Evolutionary conservation across 495 filamentous ascomycete genomes (phyloP), one percentile per base, ranked within the genome.

Genomic region (Penicillium nucicola): DNA sequence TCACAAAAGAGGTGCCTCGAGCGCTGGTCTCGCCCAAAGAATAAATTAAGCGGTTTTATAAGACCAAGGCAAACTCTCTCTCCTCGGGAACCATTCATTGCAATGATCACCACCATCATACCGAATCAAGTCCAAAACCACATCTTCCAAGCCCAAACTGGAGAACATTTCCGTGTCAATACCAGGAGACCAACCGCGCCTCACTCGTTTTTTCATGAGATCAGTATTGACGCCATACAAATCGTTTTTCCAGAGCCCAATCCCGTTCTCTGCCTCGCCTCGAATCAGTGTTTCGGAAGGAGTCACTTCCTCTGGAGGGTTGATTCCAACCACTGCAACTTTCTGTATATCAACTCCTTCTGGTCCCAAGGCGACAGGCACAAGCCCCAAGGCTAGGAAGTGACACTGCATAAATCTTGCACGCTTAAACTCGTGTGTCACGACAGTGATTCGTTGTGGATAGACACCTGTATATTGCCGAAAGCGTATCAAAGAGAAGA

Each of bases 401-500:
- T 95, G 89, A 13, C 78, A 73, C 18, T 86, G 76, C 50, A 86
- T 67, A 33, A 92, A 85, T 19, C 89, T 76, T 1, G 60, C 55
- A 31, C 78, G 70, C 58, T 95, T 95, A 68, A 93, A 95, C 14
- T 68, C 81, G 56, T 92, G 87, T 40, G 83, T 86, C 38, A 95
- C 76, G 12, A 95, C 75, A 11, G 82, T 89, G 2, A 93, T 62
- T 22, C 45, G 56, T n/a, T 38, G 34, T 9, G 69, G 72, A 43
- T 70, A 72, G 2, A 37, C 12, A 0, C 74, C 68, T 1, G 68
- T 71, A 18, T 70, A 57, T 15, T 52, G 28, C 57, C 75, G 78
- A 62, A 90, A 92, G 17, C 66, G 65, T 5, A 84, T 52, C 8
- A 91, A 56, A 3, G 85, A 86, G 55, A 90, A 88, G 15, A 92